Percentiles rank a stretch among this genome's conserved stretches.
These are phyloP conservation scores for Fusarium sp. DNA, from an alignment of 2,329 filamentous ascomycete species.

Conservation along the genomic window DNA sequence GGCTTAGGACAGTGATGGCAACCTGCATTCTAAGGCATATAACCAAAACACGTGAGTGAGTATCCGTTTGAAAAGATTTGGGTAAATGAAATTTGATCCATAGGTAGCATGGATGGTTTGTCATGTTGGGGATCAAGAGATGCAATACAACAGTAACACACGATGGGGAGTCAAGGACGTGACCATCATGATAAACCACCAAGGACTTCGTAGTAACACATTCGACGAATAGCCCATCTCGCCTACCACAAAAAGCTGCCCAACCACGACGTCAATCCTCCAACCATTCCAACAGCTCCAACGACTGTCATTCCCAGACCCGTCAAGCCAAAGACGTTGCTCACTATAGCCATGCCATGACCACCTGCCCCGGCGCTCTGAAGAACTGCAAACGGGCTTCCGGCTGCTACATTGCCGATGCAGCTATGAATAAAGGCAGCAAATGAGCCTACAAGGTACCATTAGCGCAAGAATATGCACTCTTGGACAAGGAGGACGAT, in stretches of 20 bases:
- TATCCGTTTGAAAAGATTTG: not conserved
- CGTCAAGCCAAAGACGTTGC: not conserved
- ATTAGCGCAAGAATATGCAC: not conserved
- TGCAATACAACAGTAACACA: not conserved
- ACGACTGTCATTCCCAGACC: not conserved
- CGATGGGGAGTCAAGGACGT: not conserved
- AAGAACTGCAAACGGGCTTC: slow-evolving; percentile 41
- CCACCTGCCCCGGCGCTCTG: slow-evolving; percentile 46
- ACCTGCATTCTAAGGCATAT: not conserved
- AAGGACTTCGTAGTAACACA: not conserved
- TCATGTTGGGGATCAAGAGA: not conserved
- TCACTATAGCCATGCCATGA: slow-evolving; percentile 24
- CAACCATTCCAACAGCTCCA: not conserved
- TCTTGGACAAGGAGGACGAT: no score
- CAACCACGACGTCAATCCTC: not conserved
- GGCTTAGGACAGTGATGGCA: not conserved
- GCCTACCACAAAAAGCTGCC: not conserved
- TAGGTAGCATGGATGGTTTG: no score
- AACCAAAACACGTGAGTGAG: not conserved
- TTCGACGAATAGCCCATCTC: not conserved
- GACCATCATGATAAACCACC: not conserved
- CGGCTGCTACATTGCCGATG: slow-evolving; percentile 43
- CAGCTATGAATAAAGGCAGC: slow-evolving; percentile 29
- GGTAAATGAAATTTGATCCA: not conserved
- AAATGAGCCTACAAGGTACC: not conserved